Conservation (phyloP, 345 rosid species). For the Dimocarpus longan region DNA sequence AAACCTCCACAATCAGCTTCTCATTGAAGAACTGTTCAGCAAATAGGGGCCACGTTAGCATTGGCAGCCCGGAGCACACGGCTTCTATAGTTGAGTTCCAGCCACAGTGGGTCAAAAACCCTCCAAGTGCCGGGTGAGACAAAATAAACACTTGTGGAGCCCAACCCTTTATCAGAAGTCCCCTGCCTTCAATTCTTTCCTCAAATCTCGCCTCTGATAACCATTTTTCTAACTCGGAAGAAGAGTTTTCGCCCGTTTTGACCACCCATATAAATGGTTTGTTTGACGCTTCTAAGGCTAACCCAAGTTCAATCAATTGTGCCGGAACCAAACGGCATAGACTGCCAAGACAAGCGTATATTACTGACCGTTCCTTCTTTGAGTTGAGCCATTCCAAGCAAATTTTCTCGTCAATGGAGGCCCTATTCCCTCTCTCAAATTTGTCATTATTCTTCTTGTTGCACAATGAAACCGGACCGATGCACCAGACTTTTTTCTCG, state of each 20-base stretch:
- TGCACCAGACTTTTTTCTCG: constrained; percentile 64
- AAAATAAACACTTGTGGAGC: constrained; percentile 79
- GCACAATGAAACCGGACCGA: constrained; percentile 78
- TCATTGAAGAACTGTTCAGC: constrained; percentile 82
- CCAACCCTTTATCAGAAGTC: constrained; percentile 74
- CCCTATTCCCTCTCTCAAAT: constrained; percentile 68
- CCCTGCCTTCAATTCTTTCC: constrained; percentile 60
- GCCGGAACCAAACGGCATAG: constrained; percentile 63
- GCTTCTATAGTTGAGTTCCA: constrained; percentile 89
- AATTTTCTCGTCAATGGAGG: constrained; percentile 43
- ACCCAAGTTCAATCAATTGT: constrained; percentile 67
- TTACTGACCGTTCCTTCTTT: constrained; percentile 55
- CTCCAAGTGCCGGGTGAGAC: constrained; percentile 66
- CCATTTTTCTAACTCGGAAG: constrained; percentile 56
- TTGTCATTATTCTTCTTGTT: constrained; percentile 44
- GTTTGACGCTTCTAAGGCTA: constrained; percentile 62
- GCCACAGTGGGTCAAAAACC: constrained; percentile 82
- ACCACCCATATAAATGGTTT: constrained; percentile 78
- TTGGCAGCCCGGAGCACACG: constrained; percentile 56
- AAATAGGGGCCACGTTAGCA: constrained; percentile 84
- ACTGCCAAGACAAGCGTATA: constrained; percentile 79
- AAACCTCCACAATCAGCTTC: constrained; percentile 59
- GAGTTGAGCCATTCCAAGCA: constrained; percentile 62
- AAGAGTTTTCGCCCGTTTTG: constrained; percentile 43
- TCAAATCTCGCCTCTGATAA: constrained; percentile 44